These are phyloP conservation scores for Eucalyptus erythrocorys DNA, from an alignment of 345 rosid species.

Conservation along the genomic window DNA sequence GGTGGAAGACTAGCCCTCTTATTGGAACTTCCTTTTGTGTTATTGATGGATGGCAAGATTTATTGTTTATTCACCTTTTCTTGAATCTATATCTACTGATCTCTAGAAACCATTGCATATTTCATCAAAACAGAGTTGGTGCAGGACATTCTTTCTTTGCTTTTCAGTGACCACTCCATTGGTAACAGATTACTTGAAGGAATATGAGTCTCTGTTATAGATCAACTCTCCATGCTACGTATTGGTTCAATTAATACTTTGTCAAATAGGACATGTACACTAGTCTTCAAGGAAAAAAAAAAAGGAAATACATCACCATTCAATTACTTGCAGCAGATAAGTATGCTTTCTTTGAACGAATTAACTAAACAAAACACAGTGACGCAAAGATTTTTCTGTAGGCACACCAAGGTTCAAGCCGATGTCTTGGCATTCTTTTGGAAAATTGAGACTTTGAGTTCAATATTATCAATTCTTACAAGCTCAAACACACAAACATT, in stretches of 20 bases:
- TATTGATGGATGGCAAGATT: too few species aligned
- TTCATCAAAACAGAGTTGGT: neutral
- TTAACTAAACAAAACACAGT: neutral
- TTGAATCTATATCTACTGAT: neutral
- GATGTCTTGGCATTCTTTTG: rapidly evolving
- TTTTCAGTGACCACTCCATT: rapidly evolving
- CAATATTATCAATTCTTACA: neutral
- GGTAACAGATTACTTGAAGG: too few species aligned
- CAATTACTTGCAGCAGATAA: rapidly evolving
- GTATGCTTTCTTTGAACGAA: neutral
- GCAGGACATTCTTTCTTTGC: neutral
- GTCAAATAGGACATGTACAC: too few species aligned
- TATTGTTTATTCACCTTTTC: too few species aligned
- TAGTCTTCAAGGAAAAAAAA: too few species aligned
- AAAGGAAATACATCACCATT: neutral
- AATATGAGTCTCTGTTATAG: rapidly evolving
- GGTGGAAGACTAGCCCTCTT: neutral
- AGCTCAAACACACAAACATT: rapidly evolving
- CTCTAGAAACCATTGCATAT: neutral
- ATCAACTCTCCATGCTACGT: too few species aligned
- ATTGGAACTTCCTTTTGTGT: rapidly evolving
- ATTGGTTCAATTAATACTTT: rapidly evolving
- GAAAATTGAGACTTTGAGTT: neutral
- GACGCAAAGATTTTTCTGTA: neutral
- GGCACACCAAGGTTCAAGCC: neutral